These are phyloP conservation scores for Trichoderma erinaceum DNA, from an alignment of 495 filamentous ascomycete genomes.

Conservation along the genomic window DNA sequence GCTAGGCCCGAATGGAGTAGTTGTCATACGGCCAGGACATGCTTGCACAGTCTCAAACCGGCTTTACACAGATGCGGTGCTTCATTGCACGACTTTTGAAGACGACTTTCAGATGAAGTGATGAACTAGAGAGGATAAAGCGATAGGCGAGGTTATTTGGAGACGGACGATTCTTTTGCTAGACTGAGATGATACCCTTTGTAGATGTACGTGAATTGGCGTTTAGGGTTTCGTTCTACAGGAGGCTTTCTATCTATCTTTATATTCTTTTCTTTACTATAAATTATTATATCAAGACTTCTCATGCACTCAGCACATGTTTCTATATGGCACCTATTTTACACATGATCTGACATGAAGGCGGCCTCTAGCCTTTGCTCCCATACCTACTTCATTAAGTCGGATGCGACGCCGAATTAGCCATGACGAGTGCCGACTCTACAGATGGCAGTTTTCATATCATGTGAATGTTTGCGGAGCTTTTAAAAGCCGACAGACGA, in stretches of 20 bases:
- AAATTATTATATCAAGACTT: neutral
- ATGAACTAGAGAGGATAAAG: neutral
- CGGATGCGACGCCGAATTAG: neutral
- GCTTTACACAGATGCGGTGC: slow-evolving; percentile 31
- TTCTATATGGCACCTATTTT: too few relatives aligned
- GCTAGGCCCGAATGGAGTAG: slow-evolving; percentile 33
- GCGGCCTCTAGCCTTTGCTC: neutral
- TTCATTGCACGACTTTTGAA: slow-evolving; percentile 17
- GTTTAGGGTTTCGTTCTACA: neutral
- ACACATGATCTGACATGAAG: too few relatives aligned
- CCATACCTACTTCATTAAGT: neutral
- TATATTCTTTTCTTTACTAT: neutral
- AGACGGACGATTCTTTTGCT: neutral
- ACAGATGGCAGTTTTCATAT: neutral
- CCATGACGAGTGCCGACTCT: neutral
- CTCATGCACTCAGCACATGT: too few relatives aligned
- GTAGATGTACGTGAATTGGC: neutral
- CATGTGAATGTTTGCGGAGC: neutral
- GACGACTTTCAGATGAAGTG: neutral
- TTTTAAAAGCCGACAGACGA: neutral
- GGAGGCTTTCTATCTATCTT: neutral
- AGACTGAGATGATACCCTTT: neutral
- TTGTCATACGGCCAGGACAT: slow-evolving; percentile 26
- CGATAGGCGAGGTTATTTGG: neutral
- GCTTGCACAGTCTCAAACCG: slow-evolving; percentile 26